These are phyloP conservation scores for Morella rubra DNA, from an alignment of 306 rosid genomes.

Conservation along the genomic window DNA sequence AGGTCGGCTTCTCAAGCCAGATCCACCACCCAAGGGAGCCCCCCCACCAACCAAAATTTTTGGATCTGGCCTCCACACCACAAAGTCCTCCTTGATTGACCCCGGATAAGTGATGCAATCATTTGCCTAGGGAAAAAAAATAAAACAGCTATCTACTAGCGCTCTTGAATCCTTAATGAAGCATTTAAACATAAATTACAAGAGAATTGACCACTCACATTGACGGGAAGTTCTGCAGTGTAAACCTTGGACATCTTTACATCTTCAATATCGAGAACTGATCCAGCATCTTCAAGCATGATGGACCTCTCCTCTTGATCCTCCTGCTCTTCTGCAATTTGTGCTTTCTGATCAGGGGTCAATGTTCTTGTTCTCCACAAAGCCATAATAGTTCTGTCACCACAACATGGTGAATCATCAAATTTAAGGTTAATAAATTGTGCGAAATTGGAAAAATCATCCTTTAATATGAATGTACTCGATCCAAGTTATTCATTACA, in stretches of 20 bases:
- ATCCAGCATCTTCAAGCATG: conserved; percentile 48
- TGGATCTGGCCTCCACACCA: too few relatives aligned
- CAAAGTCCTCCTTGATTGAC: too few relatives aligned
- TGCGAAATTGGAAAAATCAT: not conserved
- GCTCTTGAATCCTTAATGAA: not conserved
- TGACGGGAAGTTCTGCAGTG: conserved; percentile 61
- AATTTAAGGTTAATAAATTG: conserved; percentile 7
- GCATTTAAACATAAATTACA: not conserved
- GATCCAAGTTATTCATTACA: not conserved
- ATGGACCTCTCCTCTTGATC: conserved; percentile 53
- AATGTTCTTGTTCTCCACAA: conserved; percentile 77
- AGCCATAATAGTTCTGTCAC: conserved; percentile 64
- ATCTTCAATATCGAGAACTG: conserved; percentile 45
- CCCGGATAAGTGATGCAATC: too few relatives aligned
- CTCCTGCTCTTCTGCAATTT: conserved; percentile 50
- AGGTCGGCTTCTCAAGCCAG: too few relatives aligned
- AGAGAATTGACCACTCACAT: conserved; percentile 38
- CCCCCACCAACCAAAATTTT: too few relatives aligned
- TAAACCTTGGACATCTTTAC: conserved; percentile 54
- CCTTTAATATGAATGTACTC: not conserved
- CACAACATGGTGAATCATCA: conserved; percentile 23
- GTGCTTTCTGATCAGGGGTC: conserved; percentile 51
- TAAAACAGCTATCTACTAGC: too few relatives aligned
- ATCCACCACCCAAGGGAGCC: too few relatives aligned
- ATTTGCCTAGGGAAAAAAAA: too few relatives aligned